Base-by-base conservation (phyloP, 768 basidiomycete genomes). In the Leccinellum luteum region DNA sequence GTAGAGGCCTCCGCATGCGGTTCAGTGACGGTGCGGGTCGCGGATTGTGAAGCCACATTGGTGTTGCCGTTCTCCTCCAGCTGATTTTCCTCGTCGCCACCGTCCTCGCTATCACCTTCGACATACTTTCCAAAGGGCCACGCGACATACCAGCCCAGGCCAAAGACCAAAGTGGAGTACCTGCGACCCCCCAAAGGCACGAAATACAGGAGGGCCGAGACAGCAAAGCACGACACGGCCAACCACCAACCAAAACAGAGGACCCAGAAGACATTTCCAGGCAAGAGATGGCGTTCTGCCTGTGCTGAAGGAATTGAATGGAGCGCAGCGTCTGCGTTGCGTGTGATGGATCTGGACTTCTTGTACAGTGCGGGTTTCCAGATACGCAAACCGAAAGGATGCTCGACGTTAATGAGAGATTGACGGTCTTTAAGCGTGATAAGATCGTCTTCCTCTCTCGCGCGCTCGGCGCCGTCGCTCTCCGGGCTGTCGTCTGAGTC, bases 41-140 rank as follows among this genome's bases (percentile, higher is more conserved):
- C 76, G 30, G 77, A 78, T 27, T 76, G 66, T n/a, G 78, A 69
- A 15, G 64, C 59, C 48, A 64, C 61, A 27, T 52, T 60, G 12
- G 58, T 59, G 14, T 68, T 60, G 23, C 57, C 38, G 35, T 41
- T 52, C 49, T 66, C 66, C 10, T 66, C 67, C 35, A 52, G 60
- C 10, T 67, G 76, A 15, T 68, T 76, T 43, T 75, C 75, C 34
- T 80, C 73, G 25, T 79, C 81, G 9, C 71, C 77, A 10, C 66
- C 67, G 4, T 77, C 71, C 35, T 78, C 76, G 23, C 76, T 69
- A 58, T 87, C 86, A 12, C 94, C 92, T 72, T 98, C 94, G 49
- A 99, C 92, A 69, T 98, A 99, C 73, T 98, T 98, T 19, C 97
- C 95, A 69, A 99, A 99, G 2, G 97, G 97, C 97, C 97, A 98